Evolutionary conservation across 2,329 filamentous ascomycete species (phyloP).

Genomic region (Fusarium virguliforme): DNA sequence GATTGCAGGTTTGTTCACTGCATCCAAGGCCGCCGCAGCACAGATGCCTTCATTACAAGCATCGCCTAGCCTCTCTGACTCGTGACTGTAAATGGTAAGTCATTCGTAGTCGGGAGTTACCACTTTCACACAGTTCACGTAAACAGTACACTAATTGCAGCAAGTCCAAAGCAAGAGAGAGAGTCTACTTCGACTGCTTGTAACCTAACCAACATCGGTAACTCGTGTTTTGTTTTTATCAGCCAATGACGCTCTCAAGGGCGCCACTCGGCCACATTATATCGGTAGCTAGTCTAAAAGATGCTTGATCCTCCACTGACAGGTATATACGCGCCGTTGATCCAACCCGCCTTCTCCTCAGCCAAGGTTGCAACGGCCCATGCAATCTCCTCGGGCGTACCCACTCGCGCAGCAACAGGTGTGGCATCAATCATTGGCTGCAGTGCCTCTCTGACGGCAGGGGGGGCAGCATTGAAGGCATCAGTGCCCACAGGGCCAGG

Average conservation of each 20-base stretch:
- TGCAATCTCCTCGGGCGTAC: slow-evolving; percentile 14
- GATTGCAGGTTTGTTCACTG: background rate
- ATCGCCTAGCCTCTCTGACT: background rate
- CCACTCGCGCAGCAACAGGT: background rate
- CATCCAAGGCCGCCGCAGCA: background rate
- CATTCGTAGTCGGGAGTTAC: background rate
- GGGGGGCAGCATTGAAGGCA: slow-evolving; percentile 16
- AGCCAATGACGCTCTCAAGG: too few relatives aligned
- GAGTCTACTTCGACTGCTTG: background rate
- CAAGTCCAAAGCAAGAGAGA: background rate
- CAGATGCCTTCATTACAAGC: background rate
- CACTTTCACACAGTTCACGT: background rate
- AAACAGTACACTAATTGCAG: background rate
- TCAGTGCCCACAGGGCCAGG: slow-evolving; percentile 52
- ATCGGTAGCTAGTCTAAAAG: background rate
- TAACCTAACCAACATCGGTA: background rate
- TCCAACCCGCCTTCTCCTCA: slow-evolving; percentile 7
- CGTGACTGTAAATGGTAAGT: background rate
- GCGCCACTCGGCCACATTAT: background rate
- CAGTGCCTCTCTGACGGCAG: slow-evolving; percentile 7
- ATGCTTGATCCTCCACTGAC: slow-evolving; percentile 9
- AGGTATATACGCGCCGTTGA: slow-evolving; percentile 8
- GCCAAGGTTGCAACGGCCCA: background rate
- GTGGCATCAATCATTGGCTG: background rate
- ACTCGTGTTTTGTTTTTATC: too few relatives aligned